Base-by-base conservation (phyloP, 2,329 filamentous ascomycete species). In the Rosellinia necatrix region DNA sequence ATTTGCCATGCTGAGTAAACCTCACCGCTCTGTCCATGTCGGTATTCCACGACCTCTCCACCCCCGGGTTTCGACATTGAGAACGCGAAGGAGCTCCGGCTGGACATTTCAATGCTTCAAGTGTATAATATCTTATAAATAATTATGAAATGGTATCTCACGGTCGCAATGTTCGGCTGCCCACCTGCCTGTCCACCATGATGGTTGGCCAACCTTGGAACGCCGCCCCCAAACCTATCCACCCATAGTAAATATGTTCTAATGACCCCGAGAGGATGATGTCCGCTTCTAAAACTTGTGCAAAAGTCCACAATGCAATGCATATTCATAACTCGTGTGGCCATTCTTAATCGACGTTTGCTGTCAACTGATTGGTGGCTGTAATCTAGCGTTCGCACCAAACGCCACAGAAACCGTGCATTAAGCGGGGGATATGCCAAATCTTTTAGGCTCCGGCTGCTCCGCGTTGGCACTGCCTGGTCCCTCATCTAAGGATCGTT, bases 391-490 rank as follows among this genome's bases (percentile, higher is more conserved):
- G 6, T 24, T 19, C 24, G 30, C 21, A 21, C 17, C 40, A 32
- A 43, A 22, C n/a, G 32, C 30, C 32, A 48, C 35, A 43, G 10
- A 10, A 30, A 32, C 15, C 21, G n/a, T 15, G 21, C 32, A 47
- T 44, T 55, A 63, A 17, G 41, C 41, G 6, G 63, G 40, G 19
- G 64, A 63, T 21, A 69, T 49, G 4, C 63, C 61, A 4, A 61
- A 50, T 53, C 65, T 64, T 59, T 70, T 69, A 2, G 65, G 42
- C 53, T 69, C 67, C 10, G 64, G 68, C 44, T 69, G 64, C 40
- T 70, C 66, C 9, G 60, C 53, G 42, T 53, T 62, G 10, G 49
- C 40, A 41, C 49, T 58, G 19, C 64, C 66, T 24, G 66, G 66
- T 27, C 53, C 52, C 41, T 61, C 62, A 21, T 68, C 65, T 13